A percentile compares a stretch with the other conserved stretches of the same genome.
Evolutionary conservation across 1,139 yeast species (phyloP).

Genomic region (Nakaseomyces nivariensis): DNA sequence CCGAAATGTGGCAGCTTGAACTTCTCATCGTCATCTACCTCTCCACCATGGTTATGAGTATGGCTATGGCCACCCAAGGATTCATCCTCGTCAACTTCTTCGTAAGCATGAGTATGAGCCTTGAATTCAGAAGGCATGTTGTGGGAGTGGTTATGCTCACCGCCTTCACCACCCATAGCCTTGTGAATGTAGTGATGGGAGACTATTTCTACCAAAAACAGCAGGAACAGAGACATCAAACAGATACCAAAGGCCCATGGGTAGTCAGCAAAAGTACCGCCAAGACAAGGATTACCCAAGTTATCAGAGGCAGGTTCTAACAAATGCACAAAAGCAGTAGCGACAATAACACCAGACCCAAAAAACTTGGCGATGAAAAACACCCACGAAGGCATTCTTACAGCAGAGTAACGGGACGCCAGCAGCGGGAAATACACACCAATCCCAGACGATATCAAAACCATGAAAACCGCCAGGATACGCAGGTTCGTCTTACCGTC

Average conservation of each 20-base stretch:
- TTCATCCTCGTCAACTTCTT: constrained; percentile 1
- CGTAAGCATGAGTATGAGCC: not conserved
- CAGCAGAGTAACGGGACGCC: constrained; percentile 43
- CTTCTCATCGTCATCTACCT: not conserved
- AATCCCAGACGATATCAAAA: constrained; percentile 44
- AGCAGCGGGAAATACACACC: constrained; percentile 55
- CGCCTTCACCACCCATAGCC: constrained; percentile 5
- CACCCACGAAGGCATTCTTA: constrained; percentile 48
- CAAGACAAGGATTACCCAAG: constrained; percentile 44
- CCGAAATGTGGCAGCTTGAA: constrained; percentile 1
- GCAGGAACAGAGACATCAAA: constrained; percentile 40
- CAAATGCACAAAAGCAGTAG: constrained; percentile 81
- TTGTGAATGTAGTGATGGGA: constrained; percentile 37
- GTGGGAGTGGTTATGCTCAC: constrained; percentile 1
- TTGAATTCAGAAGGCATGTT: not conserved
- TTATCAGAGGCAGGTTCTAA: constrained; percentile 66
- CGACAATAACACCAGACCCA: constrained; percentile 87
- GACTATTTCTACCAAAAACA: constrained; percentile 47
- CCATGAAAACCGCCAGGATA: constrained; percentile 52
- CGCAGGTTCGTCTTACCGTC: constrained; percentile 42
- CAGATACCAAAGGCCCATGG: constrained; percentile 61
- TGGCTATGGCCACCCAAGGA: not conserved
- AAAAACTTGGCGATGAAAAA: constrained; percentile 67
- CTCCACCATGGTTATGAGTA: not conserved
- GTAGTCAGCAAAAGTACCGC: constrained; percentile 44